phyloP scores from a whole-genome alignment of 345 rosid species.

The Acer saccharum region DNA sequence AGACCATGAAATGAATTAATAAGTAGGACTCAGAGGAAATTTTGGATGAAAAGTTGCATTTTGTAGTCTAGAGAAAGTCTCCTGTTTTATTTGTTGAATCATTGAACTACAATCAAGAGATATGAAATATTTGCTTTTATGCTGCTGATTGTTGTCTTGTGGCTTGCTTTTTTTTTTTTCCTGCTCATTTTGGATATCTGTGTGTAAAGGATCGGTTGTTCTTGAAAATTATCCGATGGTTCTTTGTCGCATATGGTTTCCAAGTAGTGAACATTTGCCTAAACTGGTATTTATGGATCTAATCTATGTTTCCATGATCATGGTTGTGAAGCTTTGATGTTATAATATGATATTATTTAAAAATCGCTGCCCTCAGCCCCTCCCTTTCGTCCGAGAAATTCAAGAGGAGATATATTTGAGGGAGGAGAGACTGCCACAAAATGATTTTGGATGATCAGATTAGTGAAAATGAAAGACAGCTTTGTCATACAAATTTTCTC shows the following conservation, averaged over 20 bases:
- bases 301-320: not conserved
- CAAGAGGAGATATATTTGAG: not conserved
- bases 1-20: not conserved
- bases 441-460: not conserved
- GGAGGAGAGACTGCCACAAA: not conserved
- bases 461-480: not conserved
- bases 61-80: not conserved
- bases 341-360: not conserved
- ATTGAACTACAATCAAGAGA: not conserved
- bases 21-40: not conserved
- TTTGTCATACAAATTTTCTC: not conserved
- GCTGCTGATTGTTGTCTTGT: not conserved
- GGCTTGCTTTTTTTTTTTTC: not conserved
- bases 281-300: not conserved
- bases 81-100: not conserved
- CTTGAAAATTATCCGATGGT: not conserved
- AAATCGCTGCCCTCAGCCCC: not conserved
- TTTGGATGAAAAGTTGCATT: constrained; percentile 1
- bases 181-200: not conserved
- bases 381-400: not conserved
- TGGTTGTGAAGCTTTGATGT: not conserved
- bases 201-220: not conserved
- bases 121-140: not conserved
- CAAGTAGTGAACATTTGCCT: not conserved
- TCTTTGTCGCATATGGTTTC: not conserved